Evolutionary conservation across 1,139 yeast genomes (phyloP).

Genomic region (Candida pseudoviswanathii): DNA sequence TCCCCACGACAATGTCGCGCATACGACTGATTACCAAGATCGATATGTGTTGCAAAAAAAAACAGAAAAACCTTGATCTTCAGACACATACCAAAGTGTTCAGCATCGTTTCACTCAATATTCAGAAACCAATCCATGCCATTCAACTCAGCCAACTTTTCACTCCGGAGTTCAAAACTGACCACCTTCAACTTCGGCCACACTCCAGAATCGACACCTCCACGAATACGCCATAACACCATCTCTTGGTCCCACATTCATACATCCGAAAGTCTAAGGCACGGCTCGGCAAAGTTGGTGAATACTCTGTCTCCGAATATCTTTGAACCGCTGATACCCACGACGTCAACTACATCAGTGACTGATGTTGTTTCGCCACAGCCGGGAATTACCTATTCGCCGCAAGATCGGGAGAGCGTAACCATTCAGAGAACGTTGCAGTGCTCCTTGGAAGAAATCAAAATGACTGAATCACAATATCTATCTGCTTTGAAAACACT

Average conservation of each 20-base stretch:
- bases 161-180: background rate
- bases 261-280: background rate
- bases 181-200: background rate
- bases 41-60: background rate
- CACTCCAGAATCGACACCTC: background rate
- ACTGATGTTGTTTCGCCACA: constrained; percentile 25
- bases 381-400: constrained; percentile 23
- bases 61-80: no score
- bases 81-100: background rate
- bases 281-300: background rate
- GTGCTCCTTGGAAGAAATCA: constrained; percentile 47
- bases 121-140: background rate
- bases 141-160: background rate
- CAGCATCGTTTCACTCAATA: background rate
- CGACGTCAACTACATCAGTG: constrained; percentile 1
- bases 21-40: background rate
- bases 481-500: constrained; percentile 44
- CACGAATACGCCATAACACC: background rate
- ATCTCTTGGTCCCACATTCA: background rate
- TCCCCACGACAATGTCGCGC: background rate
- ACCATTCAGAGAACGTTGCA: constrained; percentile 26
- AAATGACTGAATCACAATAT: constrained; percentile 50
- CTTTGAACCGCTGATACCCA: background rate
- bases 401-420: constrained; percentile 11
- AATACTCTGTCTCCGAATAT: background rate